A percentile compares a stretch with the other conserved stretches of the same genome.
phyloP scores from a whole-genome alignment of 805 yeast genomes.

The Wickerhamomyces ciferrii region DNA sequence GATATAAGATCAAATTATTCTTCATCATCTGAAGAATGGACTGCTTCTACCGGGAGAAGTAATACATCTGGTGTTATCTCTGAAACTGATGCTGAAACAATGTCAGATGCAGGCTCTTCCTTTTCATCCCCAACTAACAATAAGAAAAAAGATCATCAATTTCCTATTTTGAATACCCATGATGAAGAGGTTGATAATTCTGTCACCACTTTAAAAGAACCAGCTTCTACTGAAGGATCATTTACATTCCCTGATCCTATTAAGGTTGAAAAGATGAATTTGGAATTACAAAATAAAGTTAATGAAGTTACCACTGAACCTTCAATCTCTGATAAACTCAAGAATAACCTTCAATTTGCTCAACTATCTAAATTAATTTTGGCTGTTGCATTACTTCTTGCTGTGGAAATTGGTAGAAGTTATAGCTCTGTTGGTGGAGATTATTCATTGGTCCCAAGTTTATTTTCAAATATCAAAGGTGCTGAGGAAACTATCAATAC shows the following conservation, averaged over 20 bases:
- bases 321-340: neutral
- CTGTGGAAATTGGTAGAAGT: neutral
- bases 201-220: conserved; percentile 8
- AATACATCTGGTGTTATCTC: conserved; percentile 9
- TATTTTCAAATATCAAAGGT: neutral
- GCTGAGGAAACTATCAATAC: neutral
- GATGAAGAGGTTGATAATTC: conserved; percentile 1
- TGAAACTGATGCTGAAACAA: conserved; percentile 8
- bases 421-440: neutral
- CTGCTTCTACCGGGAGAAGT: conserved; percentile 2
- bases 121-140: neutral
- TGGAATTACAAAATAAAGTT: neutral
- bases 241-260: conserved; percentile 10
- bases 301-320: neutral
- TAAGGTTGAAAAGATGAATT: neutral
- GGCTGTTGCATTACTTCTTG: neutral
- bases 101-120: neutral
- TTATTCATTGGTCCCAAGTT: too few relatives aligned
- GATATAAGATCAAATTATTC: conserved; percentile 19
- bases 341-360: neutral
- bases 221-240: conserved; percentile 1
- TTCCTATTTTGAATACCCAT: neutral
- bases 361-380: neutral
- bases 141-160: neutral
- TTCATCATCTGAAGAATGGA: conserved; percentile 10